A percentile compares a stretch with the other conserved stretches of the same genome.
phyloP scores from a whole-genome alignment of 345 rosid genomes.

The Boechera stricta region DNA sequence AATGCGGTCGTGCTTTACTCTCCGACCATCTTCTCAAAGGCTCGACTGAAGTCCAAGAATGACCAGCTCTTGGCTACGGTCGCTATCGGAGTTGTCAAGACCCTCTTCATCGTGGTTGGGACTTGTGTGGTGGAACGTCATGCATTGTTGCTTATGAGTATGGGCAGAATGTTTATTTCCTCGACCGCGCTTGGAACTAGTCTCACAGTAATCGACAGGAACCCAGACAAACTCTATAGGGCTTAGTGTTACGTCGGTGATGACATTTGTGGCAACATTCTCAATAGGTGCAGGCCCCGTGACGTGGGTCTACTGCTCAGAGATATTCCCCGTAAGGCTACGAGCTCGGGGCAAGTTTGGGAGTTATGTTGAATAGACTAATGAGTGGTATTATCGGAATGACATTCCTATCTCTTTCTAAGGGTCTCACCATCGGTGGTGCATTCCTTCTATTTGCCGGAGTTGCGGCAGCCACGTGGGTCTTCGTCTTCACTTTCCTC shows the following conservation, averaged over 20 bases:
- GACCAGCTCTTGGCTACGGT: conserved; percentile 59
- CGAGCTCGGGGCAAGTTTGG: conserved; percentile 78
- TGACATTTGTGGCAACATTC: conserved; percentile 64
- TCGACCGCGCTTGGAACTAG: conserved; percentile 55
- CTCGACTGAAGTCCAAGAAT: conserved; percentile 59
- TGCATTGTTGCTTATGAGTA: conserved; percentile 64
- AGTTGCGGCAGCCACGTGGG: conserved; percentile 49
- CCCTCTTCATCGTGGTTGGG: conserved; percentile 39
- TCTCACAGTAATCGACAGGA: conserved; percentile 39
- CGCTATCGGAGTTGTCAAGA: conserved; percentile 20
- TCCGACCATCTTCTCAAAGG: too few relatives aligned
- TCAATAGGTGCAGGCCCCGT: conserved; percentile 79
- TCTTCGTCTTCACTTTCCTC: conserved; percentile 44
- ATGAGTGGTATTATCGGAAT: conserved; percentile 71
- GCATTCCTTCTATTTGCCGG: conserved; percentile 62
- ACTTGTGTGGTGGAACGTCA: conserved; percentile 64
- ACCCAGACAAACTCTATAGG: conserved; percentile 44
- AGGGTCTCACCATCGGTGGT: conserved; percentile 59
- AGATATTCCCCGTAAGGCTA: conserved; percentile 66
- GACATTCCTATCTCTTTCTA: conserved; percentile 57
- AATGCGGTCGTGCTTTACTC: too few relatives aligned
- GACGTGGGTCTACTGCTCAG: conserved; percentile 78
- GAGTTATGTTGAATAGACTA: conserved; percentile 65
- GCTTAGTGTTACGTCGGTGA: conserved; percentile 53
- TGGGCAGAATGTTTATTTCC: conserved; percentile 60